Percentiles rank a stretch among this genome's conserved stretches.
Evolutionary conservation across 1,284 basidiomycete genomes (phyloP).

Genomic region (Sporisorium reilianum): DNA sequence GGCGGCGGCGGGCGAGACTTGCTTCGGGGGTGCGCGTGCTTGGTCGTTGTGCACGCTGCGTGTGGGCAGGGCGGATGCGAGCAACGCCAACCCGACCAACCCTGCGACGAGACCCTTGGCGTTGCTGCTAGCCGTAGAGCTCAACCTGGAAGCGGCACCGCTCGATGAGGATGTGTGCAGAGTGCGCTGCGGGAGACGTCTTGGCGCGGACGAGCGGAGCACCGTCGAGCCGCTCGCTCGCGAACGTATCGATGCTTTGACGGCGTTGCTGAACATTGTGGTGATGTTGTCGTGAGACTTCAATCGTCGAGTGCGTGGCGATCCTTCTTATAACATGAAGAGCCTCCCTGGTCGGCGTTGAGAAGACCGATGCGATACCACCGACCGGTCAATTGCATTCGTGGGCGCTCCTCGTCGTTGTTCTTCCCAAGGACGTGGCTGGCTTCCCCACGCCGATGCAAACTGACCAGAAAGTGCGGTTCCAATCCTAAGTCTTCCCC

Average conservation of each 20-base stretch:
- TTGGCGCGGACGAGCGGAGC: slow-evolving; percentile 19
- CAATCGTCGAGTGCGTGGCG: no score
- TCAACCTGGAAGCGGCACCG: not conserved
- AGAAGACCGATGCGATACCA: not conserved
- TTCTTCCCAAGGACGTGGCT: not conserved
- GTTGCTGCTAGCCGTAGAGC: slow-evolving; percentile 4
- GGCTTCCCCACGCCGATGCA: not conserved
- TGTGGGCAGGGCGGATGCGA: slow-evolving; percentile 22
- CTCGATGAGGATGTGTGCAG: slow-evolving; percentile 16
- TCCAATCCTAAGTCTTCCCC: no score
- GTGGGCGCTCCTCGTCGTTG: not conserved
- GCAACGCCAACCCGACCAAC: slow-evolving; percentile 34
- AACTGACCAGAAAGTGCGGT: no score
- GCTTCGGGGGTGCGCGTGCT: slow-evolving; percentile 15
- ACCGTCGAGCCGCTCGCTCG: slow-evolving; percentile 17
- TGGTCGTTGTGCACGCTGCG: slow-evolving; percentile 34
- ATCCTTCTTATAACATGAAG: no score
- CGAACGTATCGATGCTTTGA: slow-evolving; percentile 27
- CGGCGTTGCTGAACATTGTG: slow-evolving; percentile 30
- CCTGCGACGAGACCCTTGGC: slow-evolving; percentile 32
- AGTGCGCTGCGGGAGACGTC: slow-evolving; percentile 12
- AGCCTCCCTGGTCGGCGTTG: not conserved
- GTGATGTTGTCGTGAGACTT: no score
- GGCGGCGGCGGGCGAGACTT: slow-evolving; percentile 31
- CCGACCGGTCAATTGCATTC: not conserved